Conservation (phyloP, 192 early-diverging fungal species). For the Haplosporangium gracile region DNA sequence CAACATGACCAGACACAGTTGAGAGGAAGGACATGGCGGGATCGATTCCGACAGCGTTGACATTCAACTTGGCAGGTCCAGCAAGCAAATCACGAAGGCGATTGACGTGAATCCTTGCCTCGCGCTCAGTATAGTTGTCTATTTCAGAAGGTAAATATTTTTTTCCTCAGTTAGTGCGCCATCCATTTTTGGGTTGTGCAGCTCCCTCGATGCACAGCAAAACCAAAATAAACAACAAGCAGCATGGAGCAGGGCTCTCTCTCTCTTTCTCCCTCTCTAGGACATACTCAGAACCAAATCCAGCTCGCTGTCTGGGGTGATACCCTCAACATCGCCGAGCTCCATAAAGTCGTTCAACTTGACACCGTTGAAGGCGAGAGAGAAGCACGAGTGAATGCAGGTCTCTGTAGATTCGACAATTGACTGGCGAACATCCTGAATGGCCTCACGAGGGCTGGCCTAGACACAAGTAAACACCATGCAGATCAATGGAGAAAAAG, state of each 20-base stretch:
- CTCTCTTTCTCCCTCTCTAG: background rate
- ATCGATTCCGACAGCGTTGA: slow-evolving; percentile 74
- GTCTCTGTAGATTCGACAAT: slow-evolving; percentile 90
- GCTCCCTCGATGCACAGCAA: slow-evolving; percentile 4
- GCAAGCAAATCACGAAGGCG: slow-evolving; percentile 89
- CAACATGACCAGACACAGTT: slow-evolving; percentile 68
- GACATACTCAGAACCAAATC: slow-evolving; percentile 76
- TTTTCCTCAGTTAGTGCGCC: background rate
- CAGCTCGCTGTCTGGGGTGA: slow-evolving; percentile 74
- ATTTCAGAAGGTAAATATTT: background rate
- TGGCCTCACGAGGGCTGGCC: slow-evolving; percentile 79
- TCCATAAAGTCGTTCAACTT: slow-evolving; percentile 83
- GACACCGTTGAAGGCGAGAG: slow-evolving; percentile 78
- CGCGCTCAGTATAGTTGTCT: slow-evolving; percentile 94
- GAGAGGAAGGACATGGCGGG: slow-evolving; percentile 80
- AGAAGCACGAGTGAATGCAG: slow-evolving; percentile 93
- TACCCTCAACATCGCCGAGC: slow-evolving; percentile 78
- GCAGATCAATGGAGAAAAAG: background rate
- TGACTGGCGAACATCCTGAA: slow-evolving; percentile 90
- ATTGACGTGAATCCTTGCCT: slow-evolving; percentile 90
- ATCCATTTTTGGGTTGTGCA: background rate
- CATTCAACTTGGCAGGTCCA: slow-evolving; percentile 74
- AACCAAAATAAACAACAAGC: slow-evolving; percentile 1
- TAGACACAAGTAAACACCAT: slow-evolving; percentile 17
- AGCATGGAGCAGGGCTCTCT: background rate